phyloP scores from a whole-genome alignment of 140 eudicot genomes.

The Anethum foeniculum region DNA sequence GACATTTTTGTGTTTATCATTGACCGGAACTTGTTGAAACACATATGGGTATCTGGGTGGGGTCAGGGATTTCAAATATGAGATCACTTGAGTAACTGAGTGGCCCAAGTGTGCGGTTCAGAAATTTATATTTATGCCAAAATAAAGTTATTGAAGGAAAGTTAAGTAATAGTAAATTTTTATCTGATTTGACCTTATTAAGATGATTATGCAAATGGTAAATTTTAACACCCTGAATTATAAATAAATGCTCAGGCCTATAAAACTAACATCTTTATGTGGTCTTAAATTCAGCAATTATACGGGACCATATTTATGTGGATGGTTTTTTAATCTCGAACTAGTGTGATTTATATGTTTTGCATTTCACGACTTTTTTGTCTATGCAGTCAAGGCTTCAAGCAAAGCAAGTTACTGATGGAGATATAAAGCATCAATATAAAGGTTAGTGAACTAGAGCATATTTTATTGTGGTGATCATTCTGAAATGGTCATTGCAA shows the following conservation, averaged over 20 bases:
- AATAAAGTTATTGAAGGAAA: too few species aligned
- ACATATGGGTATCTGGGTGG: not conserved
- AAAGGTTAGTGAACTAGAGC: constrained; percentile 35
- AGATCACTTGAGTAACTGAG: not conserved
- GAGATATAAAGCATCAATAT: constrained; percentile 72
- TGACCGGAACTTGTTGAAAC: not conserved
- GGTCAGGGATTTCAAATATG: not conserved
- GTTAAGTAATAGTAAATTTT: too few species aligned
- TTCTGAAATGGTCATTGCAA: not conserved
- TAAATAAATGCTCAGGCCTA: not conserved
- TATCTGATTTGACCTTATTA: not conserved
- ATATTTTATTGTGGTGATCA: not conserved
- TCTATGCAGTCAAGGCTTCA: constrained; percentile 78
- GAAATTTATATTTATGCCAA: too few species aligned
- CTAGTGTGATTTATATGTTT: not conserved
- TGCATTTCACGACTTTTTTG: constrained; percentile 4
- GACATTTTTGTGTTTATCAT: not conserved
- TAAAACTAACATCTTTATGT: not conserved
- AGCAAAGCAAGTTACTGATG: constrained; percentile 69
- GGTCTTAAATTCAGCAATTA: not conserved
- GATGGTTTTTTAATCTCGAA: not conserved
- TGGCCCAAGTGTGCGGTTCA: not conserved
- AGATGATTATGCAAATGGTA: not conserved
- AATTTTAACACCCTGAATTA: not conserved
- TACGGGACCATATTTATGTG: not conserved